phyloP scores from a whole-genome alignment of 352 stramenopile genomes.

The Peronospora belbahrii region DNA sequence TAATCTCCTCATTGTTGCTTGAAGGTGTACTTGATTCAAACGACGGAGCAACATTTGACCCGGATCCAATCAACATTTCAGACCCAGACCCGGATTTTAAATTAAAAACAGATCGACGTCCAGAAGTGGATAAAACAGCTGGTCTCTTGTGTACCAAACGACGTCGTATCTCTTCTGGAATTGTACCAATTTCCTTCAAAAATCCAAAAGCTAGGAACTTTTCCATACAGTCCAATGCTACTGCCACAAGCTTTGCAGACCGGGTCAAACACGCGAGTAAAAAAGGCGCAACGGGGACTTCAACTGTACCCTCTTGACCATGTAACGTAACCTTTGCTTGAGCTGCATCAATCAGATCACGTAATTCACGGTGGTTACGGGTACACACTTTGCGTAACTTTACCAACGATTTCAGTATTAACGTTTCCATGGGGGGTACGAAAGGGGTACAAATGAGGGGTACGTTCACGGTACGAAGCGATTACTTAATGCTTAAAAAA shows the following conservation, averaged over 20 bases:
- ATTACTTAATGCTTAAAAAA: not conserved
- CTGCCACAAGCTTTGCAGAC: slow-evolving; percentile 64
- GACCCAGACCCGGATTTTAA: slow-evolving; percentile 10
- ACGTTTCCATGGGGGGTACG: slow-evolving; percentile 42
- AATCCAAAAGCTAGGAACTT: slow-evolving; percentile 88
- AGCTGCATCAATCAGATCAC: slow-evolving; percentile 55
- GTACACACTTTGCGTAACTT: slow-evolving; percentile 75
- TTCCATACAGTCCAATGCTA: slow-evolving; percentile 85
- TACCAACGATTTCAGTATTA: slow-evolving; percentile 60
- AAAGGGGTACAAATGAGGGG: not conserved
- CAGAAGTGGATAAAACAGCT: slow-evolving; percentile 11
- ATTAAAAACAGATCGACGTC: slow-evolving; percentile 14
- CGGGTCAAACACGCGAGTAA: slow-evolving; percentile 65
- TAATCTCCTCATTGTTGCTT: not conserved
- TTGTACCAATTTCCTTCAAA: slow-evolving; percentile 49
- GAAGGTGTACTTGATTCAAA: slow-evolving; percentile 9
- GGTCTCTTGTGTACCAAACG: slow-evolving; percentile 53
- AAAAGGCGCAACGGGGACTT: slow-evolving; percentile 73
- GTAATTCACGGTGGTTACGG: slow-evolving; percentile 66
- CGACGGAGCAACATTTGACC: slow-evolving; percentile 3
- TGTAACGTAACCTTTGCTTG: slow-evolving; percentile 34
- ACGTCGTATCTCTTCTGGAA: slow-evolving; percentile 55
- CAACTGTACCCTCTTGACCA: slow-evolving; percentile 20
- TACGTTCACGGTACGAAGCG: not conserved
- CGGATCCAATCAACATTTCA: not conserved